Evolutionary conservation across 495 filamentous ascomycete genomes (phyloP).

Genomic region (Aspergillus sclerotiicarbonarius): DNA sequence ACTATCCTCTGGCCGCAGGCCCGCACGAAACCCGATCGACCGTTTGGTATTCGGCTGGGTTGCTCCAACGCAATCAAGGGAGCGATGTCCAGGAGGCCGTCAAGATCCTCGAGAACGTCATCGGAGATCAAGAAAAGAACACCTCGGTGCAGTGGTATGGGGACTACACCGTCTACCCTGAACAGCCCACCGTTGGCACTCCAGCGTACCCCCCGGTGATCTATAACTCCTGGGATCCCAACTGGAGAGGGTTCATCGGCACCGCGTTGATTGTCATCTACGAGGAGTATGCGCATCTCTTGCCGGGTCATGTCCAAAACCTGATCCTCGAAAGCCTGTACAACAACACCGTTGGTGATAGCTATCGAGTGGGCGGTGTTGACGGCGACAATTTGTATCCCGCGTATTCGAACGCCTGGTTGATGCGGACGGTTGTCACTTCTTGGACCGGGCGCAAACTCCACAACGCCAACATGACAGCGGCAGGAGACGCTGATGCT

Average conservation of each 20-base stretch:
- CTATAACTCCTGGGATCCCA: slow-evolving; percentile 42
- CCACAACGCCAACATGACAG: slow-evolving; percentile 37
- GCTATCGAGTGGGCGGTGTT: slow-evolving; percentile 42
- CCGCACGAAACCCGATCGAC: slow-evolving; percentile 36
- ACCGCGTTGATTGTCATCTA: slow-evolving; percentile 37
- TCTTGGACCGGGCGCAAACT: slow-evolving; percentile 37
- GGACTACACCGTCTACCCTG: slow-evolving; percentile 38
- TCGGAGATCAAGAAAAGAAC: slow-evolving; percentile 36
- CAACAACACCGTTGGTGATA: slow-evolving; percentile 37
- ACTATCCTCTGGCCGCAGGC: slow-evolving; percentile 22
- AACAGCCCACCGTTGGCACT: slow-evolving; percentile 37
- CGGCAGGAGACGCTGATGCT: slow-evolving; percentile 32
- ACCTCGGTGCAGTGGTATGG: slow-evolving; percentile 37
- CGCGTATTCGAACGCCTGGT: slow-evolving; percentile 39
- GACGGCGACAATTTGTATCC: slow-evolving; percentile 46
- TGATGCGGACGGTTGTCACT: slow-evolving; percentile 41
- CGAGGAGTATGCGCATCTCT: slow-evolving; percentile 36
- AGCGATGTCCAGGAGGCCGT: slow-evolving; percentile 35
- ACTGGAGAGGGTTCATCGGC: slow-evolving; percentile 43
- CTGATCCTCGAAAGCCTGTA: slow-evolving; percentile 33
- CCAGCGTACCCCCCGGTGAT: slow-evolving; percentile 29
- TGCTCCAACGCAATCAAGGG: slow-evolving; percentile 36
- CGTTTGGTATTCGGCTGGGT: slow-evolving; percentile 39
- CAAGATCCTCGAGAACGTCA: slow-evolving; percentile 39
- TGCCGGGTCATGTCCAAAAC: slow-evolving; percentile 24